These are phyloP conservation scores for Claviceps purpurea DNA, from an alignment of 2,329 filamentous ascomycete genomes.

Conservation along the genomic window DNA sequence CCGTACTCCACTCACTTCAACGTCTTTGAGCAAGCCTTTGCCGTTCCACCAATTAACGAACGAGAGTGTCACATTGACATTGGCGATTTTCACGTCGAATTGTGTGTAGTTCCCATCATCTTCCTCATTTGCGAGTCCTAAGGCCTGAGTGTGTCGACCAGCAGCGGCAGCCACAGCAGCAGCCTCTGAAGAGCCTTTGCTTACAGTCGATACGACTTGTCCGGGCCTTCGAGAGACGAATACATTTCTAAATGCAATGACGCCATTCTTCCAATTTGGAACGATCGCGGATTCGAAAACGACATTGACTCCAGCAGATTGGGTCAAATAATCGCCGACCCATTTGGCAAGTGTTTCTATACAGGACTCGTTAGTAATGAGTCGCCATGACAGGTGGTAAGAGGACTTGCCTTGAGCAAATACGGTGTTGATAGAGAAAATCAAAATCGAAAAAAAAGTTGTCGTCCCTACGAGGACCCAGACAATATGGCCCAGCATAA, in stretches of 20 bases:
- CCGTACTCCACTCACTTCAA: slow-evolving; percentile 85
- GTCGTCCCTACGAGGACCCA: slow-evolving; percentile 97
- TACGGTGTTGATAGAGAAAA: slow-evolving; percentile 87
- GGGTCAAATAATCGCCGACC: slow-evolving; percentile 90
- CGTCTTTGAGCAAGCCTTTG: slow-evolving; percentile 78
- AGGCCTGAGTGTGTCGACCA: slow-evolving; percentile 36
- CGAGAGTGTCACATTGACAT: slow-evolving; percentile 89
- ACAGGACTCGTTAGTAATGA: slow-evolving; percentile 8
- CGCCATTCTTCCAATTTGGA: slow-evolving; percentile 85
- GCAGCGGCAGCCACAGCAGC: slow-evolving; percentile 77
- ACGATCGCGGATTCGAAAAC: slow-evolving; percentile 98
- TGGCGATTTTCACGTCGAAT: slow-evolving; percentile 89
- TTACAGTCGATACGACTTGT: slow-evolving; percentile 67
- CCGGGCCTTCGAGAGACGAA: slow-evolving; percentile 88
- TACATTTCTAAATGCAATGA: slow-evolving; percentile 93
- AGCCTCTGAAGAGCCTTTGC: slow-evolving; percentile 80
- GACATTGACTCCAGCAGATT: slow-evolving; percentile 83
- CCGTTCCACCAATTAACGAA: slow-evolving; percentile 99
- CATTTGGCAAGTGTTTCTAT: slow-evolving; percentile 81
- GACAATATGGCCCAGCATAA: slow-evolving; percentile 80
- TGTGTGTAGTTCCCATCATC: slow-evolving; percentile 97
- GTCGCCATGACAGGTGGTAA: not conserved
- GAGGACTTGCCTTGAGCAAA: slow-evolving; percentile 65
- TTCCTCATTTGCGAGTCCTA: slow-evolving; percentile 21
- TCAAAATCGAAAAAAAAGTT: slow-evolving; percentile 86